Percentiles rank a stretch among this genome's conserved stretches.
These are phyloP conservation scores for Dendrothele bispora DNA, from an alignment of 768 basidiomycete genomes.

Conservation along the genomic window DNA sequence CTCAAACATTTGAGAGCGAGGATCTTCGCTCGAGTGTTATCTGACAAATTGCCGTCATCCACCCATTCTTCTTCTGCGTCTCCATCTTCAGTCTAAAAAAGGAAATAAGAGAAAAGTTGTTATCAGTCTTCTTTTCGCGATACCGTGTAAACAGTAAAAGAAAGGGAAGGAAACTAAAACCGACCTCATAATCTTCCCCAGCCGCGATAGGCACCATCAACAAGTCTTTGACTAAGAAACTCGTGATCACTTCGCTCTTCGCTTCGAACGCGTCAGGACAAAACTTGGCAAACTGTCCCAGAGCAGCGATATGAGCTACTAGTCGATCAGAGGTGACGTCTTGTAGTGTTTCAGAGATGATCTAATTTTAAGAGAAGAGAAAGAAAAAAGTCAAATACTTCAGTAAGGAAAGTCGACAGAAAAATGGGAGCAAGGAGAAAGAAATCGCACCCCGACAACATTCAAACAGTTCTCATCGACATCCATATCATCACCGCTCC, in stretches of 20 bases:
- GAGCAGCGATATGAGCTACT: conserved; percentile 66
- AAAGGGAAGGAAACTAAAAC: conserved; percentile 17
- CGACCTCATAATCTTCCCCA: conserved; percentile 48
- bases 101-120: too few relatives aligned
- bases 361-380: conserved; percentile 35
- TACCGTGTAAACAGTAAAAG: not conserved
- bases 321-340: conserved; percentile 49
- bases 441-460: conserved; percentile 61
- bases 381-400: not conserved
- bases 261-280: conserved; percentile 75
- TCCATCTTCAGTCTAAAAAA: conserved; percentile 66
- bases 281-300: conserved; percentile 72
- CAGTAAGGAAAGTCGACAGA: too few relatives aligned
- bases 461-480: conserved; percentile 46
- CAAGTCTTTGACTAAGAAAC: conserved; percentile 67
- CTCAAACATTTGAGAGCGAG: conserved; percentile 78
- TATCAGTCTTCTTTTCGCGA: too few relatives aligned
- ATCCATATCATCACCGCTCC: conserved; percentile 53
- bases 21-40: conserved; percentile 67
- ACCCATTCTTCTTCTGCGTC: conserved; percentile 71
- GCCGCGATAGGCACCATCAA: conserved; percentile 56
- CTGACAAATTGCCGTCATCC: conserved; percentile 60
- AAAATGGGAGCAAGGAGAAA: not conserved
- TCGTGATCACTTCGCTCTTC: conserved; percentile 72
- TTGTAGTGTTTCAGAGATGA: conserved; percentile 53